Evolutionary conservation across 225 moss, liverwort and hornwort species (phyloP).

Genomic region (Pseudisothecium myosuroides): DNA sequence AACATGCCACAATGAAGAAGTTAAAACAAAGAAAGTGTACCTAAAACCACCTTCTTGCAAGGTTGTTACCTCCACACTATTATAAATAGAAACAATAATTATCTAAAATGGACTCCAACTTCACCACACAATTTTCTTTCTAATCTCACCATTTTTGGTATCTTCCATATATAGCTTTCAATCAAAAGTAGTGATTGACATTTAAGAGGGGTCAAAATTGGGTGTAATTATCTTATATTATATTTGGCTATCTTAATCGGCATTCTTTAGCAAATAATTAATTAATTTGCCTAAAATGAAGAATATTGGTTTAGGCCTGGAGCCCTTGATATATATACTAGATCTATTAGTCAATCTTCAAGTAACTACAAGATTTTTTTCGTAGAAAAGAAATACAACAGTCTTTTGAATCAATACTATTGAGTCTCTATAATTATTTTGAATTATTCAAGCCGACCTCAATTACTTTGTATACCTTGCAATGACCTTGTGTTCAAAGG

Average conservation of each 20-base stretch:
- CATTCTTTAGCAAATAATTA: not conserved
- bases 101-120: not conserved
- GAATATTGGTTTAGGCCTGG: not conserved
- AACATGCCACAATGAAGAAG: not conserved
- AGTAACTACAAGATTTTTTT: too few species aligned
- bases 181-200: not conserved
- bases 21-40: accelerated
- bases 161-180: not conserved
- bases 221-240: not conserved
- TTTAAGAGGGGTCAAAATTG: accelerated
- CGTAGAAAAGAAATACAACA: too few species aligned
- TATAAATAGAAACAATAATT: not conserved
- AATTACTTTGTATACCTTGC: too few species aligned
- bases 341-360: too few species aligned
- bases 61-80: not conserved
- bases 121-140: not conserved
- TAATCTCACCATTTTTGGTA: not conserved
- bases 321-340: not conserved
- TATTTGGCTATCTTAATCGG: accelerated
- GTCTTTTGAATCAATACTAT: too few species aligned
- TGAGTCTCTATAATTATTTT: too few species aligned
- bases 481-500: too few species aligned
- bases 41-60: accelerated
- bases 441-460: too few species aligned
- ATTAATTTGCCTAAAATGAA: too few species aligned